Evolutionary conservation across 495 filamentous ascomycete species (phyloP).

Genomic region (Aspergillus steynii): DNA sequence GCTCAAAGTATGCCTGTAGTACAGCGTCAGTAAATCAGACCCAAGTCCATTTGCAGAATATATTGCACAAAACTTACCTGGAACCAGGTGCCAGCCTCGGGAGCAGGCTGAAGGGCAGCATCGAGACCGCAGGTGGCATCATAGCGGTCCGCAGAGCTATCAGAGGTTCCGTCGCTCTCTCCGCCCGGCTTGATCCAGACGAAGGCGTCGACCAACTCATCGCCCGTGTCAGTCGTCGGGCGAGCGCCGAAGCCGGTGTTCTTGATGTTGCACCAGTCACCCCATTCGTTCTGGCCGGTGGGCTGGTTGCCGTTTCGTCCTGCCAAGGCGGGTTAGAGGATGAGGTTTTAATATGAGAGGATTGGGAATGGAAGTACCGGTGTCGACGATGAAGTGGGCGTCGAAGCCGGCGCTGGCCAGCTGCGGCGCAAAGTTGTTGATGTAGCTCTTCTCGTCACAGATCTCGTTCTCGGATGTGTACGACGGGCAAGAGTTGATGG

Average conservation of each 20-base stretch:
- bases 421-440: conserved; percentile 63
- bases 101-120: conserved; percentile 64
- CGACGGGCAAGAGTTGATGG: conserved; percentile 39
- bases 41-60: background rate
- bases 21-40: conserved; percentile 2
- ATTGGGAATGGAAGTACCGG: conserved; percentile 29
- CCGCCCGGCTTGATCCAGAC: conserved; percentile 86
- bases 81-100: conserved; percentile 79
- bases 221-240: conserved; percentile 62
- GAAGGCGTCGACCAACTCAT: conserved; percentile 68
- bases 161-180: conserved; percentile 75
- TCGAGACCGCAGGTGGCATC: conserved; percentile 69
- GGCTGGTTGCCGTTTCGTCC: conserved; percentile 68
- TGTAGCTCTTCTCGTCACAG: conserved; percentile 72
- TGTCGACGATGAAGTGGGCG: conserved; percentile 73
- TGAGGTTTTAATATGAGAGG: background rate
- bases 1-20: conserved; percentile 61
- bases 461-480: conserved; percentile 45
- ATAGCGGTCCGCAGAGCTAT: conserved; percentile 62
- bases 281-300: conserved; percentile 64
- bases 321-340: conserved; percentile 10
- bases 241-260: conserved; percentile 74
- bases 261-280: conserved; percentile 84
- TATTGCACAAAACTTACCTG: conserved; percentile 46
- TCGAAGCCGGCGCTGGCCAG: conserved; percentile 64